These are phyloP conservation scores for Flammula alnicola DNA, from an alignment of 1,284 basidiomycete species.

Conservation along the genomic window DNA sequence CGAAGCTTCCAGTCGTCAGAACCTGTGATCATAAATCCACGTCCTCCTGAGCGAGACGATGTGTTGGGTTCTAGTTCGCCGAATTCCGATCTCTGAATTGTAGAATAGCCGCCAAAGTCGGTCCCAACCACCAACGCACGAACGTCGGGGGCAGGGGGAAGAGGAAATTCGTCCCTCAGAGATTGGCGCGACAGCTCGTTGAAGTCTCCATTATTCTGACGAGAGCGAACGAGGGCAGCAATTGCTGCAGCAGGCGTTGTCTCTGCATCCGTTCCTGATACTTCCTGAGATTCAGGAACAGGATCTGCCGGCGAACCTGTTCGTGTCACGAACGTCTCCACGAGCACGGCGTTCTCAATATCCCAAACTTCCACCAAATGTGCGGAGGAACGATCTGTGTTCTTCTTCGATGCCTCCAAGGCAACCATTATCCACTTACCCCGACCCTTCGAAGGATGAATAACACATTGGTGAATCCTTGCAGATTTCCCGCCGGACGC, in stretches of 20 bases:
- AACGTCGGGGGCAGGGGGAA: slow-evolving; percentile 60
- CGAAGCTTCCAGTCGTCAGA: slow-evolving; percentile 84
- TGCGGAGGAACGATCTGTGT: slow-evolving; percentile 43
- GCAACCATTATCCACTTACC: slow-evolving; percentile 91
- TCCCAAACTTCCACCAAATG: slow-evolving; percentile 82
- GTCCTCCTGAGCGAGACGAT: slow-evolving; percentile 41
- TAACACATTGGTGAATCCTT: slow-evolving; percentile 70
- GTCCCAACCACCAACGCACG: slow-evolving; percentile 68
- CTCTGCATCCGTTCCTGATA: slow-evolving; percentile 58
- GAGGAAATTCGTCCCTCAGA: slow-evolving; percentile 40
- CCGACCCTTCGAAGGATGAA: slow-evolving; percentile 87
- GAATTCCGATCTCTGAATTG: slow-evolving; percentile 58
- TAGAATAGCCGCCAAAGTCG: slow-evolving; percentile 73
- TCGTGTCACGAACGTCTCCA: slow-evolving; percentile 71
- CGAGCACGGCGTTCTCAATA: slow-evolving; percentile 67
- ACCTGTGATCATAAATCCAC: slow-evolving; percentile 80
- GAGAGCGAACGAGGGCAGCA: slow-evolving; percentile 52
- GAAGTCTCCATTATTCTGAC: slow-evolving; percentile 39
- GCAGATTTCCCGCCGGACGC: slow-evolving; percentile 55
- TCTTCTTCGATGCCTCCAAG: slow-evolving; percentile 57
- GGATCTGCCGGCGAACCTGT: slow-evolving; percentile 48
- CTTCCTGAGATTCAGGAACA: slow-evolving; percentile 54
- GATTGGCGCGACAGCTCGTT: slow-evolving; percentile 28
- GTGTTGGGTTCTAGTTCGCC: slow-evolving; percentile 50
- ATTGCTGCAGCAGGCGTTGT: slow-evolving; percentile 71